phyloP scores from a whole-genome alignment of 176 grass and related monocot genomes.

The Eragrostis curvula region DNA sequence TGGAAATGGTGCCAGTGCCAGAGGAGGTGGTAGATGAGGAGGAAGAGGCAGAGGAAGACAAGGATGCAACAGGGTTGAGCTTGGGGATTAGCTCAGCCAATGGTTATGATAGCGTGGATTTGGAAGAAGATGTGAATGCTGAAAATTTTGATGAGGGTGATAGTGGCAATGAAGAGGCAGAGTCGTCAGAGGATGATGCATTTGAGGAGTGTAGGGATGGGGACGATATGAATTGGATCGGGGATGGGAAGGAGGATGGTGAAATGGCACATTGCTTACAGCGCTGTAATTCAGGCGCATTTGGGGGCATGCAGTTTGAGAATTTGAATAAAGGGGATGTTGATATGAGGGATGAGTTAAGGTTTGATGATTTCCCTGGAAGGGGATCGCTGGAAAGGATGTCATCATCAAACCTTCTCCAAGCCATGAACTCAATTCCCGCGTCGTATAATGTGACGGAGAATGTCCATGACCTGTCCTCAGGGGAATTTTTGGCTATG shows the following conservation, averaged over 20 bases:
- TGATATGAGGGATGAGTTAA: constrained; percentile 59
- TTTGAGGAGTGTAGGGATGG: constrained; percentile 52
- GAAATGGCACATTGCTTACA: constrained; percentile 54
- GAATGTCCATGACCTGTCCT: constrained; percentile 60
- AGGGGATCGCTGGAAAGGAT: constrained; percentile 77
- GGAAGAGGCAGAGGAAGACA: constrained; percentile 39
- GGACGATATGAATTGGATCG: constrained; percentile 61
- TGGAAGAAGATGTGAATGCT: constrained; percentile 41
- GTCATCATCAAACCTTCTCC: constrained; percentile 81
- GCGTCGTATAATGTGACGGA: constrained; percentile 47
- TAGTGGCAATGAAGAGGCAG: constrained; percentile 44
- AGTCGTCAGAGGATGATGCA: constrained; percentile 48
- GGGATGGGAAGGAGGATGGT: constrained; percentile 45
- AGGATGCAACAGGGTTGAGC: constrained; percentile 46
- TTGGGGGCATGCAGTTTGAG: constrained; percentile 74
- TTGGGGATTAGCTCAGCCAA: constrained; percentile 43
- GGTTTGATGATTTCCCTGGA: constrained; percentile 56
- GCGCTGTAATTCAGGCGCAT: constrained; percentile 37
- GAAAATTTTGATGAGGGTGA: constrained; percentile 50
- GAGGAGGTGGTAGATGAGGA: constrained; percentile 37
- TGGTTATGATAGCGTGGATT: constrained; percentile 50
- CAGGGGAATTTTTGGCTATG: constrained; percentile 80
- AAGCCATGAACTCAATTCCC: constrained; percentile 65
- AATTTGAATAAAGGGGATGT: constrained; percentile 75
- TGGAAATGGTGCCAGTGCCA: constrained; percentile 24